Evolutionary conservation across 192 early-diverging fungal species (phyloP).

Genomic region (Podila epigama): DNA sequence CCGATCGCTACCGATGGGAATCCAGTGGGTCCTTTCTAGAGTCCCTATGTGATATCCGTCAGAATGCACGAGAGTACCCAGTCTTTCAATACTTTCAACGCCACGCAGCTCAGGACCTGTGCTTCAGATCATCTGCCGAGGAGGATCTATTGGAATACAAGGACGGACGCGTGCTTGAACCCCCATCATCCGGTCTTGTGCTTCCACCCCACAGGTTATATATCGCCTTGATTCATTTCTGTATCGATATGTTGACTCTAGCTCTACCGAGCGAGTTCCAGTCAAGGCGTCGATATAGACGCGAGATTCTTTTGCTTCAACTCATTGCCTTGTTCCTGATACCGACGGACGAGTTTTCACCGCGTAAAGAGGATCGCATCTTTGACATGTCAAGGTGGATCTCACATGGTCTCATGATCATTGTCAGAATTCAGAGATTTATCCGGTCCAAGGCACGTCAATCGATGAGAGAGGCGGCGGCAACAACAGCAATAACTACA

Average conservation of each 20-base stretch:
- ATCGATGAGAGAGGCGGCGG: neutral
- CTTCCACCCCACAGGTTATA: constrained; percentile 38
- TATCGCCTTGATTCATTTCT: constrained; percentile 32
- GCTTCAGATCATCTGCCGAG: constrained; percentile 10
- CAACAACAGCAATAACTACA: neutral
- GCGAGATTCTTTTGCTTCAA: constrained; percentile 18
- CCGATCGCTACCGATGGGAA: constrained; percentile 40
- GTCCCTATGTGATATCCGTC: neutral
- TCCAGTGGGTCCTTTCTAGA: constrained; percentile 25
- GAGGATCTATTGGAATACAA: constrained; percentile 29
- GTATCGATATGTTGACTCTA: constrained; percentile 39
- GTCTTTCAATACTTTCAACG: constrained; percentile 32
- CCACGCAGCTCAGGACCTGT: constrained; percentile 30
- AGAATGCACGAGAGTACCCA: neutral
- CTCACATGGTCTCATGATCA: constrained; percentile 20
- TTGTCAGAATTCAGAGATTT: constrained; percentile 21
- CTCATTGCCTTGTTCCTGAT: constrained; percentile 30
- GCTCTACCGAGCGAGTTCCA: constrained; percentile 22
- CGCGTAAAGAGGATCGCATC: constrained; percentile 10
- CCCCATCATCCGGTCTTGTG: constrained; percentile 27
- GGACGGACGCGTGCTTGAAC: constrained; percentile 12
- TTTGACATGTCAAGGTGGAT: constrained; percentile 14
- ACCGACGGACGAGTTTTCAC: constrained; percentile 40
- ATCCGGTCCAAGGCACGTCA: constrained; percentile 10
- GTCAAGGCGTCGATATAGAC: constrained; percentile 5